Conservation (phyloP, 1,284 basidiomycete species). For the Xerocomus amazonicus region DNA sequence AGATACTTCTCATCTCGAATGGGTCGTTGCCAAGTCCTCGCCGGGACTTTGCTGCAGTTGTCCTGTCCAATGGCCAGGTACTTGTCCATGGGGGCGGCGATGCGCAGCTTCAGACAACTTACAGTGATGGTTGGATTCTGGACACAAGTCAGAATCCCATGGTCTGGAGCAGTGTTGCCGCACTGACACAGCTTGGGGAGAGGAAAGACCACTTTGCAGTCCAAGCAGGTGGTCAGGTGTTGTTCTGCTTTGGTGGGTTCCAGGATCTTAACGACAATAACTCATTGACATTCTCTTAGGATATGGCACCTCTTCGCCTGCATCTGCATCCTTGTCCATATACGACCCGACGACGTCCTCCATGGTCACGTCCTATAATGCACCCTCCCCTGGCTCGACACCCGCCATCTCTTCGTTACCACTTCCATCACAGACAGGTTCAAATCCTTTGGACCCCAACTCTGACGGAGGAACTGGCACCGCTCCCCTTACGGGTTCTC, state of each 20-base stretch:
- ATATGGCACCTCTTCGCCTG: slow-evolving; percentile 44
- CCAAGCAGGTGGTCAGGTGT: slow-evolving; percentile 54
- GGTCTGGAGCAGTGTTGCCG: slow-evolving; percentile 52
- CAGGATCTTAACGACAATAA: background rate
- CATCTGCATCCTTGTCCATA: slow-evolving; percentile 48
- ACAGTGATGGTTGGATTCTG: slow-evolving; percentile 73
- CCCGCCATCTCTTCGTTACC: slow-evolving; percentile 29
- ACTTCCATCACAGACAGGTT: slow-evolving; percentile 22
- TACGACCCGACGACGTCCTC: slow-evolving; percentile 44
- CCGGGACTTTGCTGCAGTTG: slow-evolving; percentile 60
- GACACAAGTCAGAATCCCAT: slow-evolving; percentile 55
- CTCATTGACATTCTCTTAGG: slow-evolving; percentile 40
- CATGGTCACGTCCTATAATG: slow-evolving; percentile 31
- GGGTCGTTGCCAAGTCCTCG: slow-evolving; percentile 54
- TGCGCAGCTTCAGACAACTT: slow-evolving; percentile 49
- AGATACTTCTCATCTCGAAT: slow-evolving; percentile 38
- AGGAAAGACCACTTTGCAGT: slow-evolving; percentile 74
- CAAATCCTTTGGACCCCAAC: slow-evolving; percentile 12
- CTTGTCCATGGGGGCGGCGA: slow-evolving; percentile 80
- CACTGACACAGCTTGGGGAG: slow-evolving; percentile 53
- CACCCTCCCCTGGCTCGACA: slow-evolving; percentile 27
- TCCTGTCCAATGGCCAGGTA: slow-evolving; percentile 53
- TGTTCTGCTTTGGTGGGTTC: slow-evolving; percentile 76
- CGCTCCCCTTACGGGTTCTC: slow-evolving; percentile 1
- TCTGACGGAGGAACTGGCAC: slow-evolving; percentile 12